phyloP scores from a whole-genome alignment of 805 yeast species.

The Wickerhamomyces alni region DNA sequence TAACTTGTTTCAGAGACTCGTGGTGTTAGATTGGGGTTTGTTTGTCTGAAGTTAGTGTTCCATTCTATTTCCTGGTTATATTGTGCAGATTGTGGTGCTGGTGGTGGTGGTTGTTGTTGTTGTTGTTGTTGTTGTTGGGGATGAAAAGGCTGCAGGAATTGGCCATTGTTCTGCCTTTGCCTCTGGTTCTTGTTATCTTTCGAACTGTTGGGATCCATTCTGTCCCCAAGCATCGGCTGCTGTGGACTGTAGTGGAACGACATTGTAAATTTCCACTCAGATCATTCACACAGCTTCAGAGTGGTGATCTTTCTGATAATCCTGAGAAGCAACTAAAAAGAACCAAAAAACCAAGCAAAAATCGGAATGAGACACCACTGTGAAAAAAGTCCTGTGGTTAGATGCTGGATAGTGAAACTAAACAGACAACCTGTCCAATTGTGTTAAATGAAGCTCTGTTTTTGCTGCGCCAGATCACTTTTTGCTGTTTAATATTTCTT shows the following conservation, averaged over 20 bases:
- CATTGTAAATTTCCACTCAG: slow-evolving; percentile 5
- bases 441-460: too few relatives aligned
- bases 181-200: too few relatives aligned
- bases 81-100: slow-evolving; percentile 1
- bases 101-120: slow-evolving; percentile 1
- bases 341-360: too few relatives aligned
- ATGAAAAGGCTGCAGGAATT: neutral
- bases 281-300: too few relatives aligned
- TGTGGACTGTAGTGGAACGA: slow-evolving; percentile 20
- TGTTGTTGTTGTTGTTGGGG: slow-evolving; percentile 1
- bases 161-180: slow-evolving; percentile 1
- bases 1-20: slow-evolving; percentile 6
- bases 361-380: too few relatives aligned
- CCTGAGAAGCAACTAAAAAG: too few relatives aligned
- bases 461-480: too few relatives aligned
- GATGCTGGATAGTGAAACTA: too few relatives aligned
- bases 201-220: slow-evolving; percentile 1
- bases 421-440: too few relatives aligned
- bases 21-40: slow-evolving; percentile 15
- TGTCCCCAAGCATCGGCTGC: slow-evolving; percentile 18
- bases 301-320: too few relatives aligned
- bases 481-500: too few relatives aligned
- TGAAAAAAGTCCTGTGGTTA: too few relatives aligned
- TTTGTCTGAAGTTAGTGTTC: slow-evolving; percentile 18
- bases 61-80: slow-evolving; percentile 16